Evolutionary conservation across 2,329 filamentous ascomycete species (phyloP).

Genomic region (Keithomyces neogunnii): DNA sequence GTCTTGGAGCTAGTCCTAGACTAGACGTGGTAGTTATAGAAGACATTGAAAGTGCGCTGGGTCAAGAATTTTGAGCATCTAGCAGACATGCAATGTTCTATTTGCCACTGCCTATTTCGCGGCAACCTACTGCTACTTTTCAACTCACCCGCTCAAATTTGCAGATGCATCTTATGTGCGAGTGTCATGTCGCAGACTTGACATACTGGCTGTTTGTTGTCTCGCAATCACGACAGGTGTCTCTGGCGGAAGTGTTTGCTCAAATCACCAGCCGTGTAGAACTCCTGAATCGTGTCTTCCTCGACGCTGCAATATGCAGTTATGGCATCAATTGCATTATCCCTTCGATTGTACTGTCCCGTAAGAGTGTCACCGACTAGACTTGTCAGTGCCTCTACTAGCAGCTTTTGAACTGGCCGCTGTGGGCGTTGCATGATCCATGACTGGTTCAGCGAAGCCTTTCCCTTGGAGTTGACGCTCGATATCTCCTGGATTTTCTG

Average conservation of each 20-base stretch:
- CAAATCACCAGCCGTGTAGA: slow-evolving; percentile 8
- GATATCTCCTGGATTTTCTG: slow-evolving; percentile 13
- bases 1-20: too few species aligned
- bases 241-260: slow-evolving; percentile 9
- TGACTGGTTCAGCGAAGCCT: slow-evolving; percentile 9
- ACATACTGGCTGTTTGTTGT: slow-evolving; percentile 2
- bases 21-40: too few species aligned
- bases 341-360: slow-evolving; percentile 8
- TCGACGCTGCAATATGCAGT: slow-evolving; percentile 5
- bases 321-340: slow-evolving; percentile 9
- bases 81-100: too few species aligned
- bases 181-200: slow-evolving; percentile 5
- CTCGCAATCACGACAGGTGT: slow-evolving; percentile 6
- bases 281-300: slow-evolving; percentile 5
- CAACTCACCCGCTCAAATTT: slow-evolving; percentile 5
- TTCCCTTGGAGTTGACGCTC: slow-evolving; percentile 11
- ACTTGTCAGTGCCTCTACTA: slow-evolving; percentile 9
- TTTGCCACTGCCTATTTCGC: too few species aligned
- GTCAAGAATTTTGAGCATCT: too few species aligned
- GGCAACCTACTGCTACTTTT: too few species aligned
- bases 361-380: slow-evolving; percentile 5
- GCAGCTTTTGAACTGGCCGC: slow-evolving; percentile 10
- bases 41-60: too few species aligned
- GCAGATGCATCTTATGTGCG: slow-evolving; percentile 24
- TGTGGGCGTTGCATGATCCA: slow-evolving; percentile 1